phyloP scores from a whole-genome alignment of 2,329 filamentous ascomycete species.

The Pezicula carpinea region DNA sequence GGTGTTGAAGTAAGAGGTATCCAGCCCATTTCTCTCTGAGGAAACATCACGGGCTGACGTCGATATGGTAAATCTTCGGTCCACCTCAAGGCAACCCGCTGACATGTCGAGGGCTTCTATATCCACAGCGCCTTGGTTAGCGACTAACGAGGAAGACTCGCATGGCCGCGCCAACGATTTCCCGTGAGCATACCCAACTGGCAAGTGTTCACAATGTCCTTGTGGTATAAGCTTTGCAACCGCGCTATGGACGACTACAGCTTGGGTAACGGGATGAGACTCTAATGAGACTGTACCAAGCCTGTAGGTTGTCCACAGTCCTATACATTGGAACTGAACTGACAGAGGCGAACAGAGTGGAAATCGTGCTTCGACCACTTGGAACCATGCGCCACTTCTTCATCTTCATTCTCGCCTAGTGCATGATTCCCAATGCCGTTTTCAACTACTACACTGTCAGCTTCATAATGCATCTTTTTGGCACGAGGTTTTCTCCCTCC shows the following conservation, averaged over 20 bases:
- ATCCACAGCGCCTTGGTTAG: background rate
- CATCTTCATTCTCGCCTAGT: conserved; percentile 8
- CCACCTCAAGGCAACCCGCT: background rate
- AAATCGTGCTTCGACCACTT: conserved; percentile 3
- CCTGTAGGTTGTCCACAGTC: background rate
- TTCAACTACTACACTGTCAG: conserved; percentile 8
- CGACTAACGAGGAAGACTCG: background rate
- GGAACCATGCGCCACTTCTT: conserved; percentile 7
- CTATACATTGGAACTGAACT: too few species aligned
- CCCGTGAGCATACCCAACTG: conserved; percentile 38
- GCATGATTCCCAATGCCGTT: conserved; percentile 6
- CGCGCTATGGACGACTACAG: conserved; percentile 2
- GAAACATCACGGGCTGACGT: background rate
- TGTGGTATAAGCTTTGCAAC: conserved; percentile 10
- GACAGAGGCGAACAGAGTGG: background rate
- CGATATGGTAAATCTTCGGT: background rate
- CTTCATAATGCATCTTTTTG: conserved; percentile 6
- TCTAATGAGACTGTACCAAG: conserved; percentile 1
- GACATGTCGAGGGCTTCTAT: background rate
- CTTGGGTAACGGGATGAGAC: conserved; percentile 5
- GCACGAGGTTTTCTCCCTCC: conserved; percentile 3
- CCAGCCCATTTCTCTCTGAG: background rate
- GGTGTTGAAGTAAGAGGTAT: conserved; percentile 6
- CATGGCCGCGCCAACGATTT: conserved; percentile 17
- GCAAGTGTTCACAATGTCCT: conserved; percentile 43